Base-by-base conservation (phyloP, 768 basidiomycete genomes). In the Kwoniella sp. region DNA sequence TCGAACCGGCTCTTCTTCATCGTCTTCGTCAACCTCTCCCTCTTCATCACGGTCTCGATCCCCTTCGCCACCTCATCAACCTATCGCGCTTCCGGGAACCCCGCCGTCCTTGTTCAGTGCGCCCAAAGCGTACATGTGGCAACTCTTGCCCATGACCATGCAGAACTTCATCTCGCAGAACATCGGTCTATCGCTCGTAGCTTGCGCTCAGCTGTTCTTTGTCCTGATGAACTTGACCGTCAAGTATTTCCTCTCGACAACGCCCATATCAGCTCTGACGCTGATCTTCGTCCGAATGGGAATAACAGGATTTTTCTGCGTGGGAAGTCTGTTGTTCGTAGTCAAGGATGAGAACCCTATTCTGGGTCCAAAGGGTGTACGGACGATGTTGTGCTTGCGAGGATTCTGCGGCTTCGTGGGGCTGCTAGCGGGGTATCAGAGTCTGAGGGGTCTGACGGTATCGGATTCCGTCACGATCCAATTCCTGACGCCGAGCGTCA, bases 401-500 rank as follows among this genome's bases (percentile, higher is more conserved):
- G 90, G 90, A 0, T 79, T 89, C 63, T 68, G 67, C 58, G 90
- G 89, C 1, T 94, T 91, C 77, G 85, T 90, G 58, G 88, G 88
- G 3, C 79, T 91, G 5, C 86, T 86, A 62, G 86, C 87, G 17
- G 81, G 86, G 34, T 78, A 76, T 47, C 68, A 66, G 31, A 63
- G 56, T 48, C 55, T 72, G 2, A 37, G 58, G 22, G 66, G 67
- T 29, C 60, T 76, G 48, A 77, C 89, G 0, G 83, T 93, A 0
- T 88, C 89, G 1, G 92, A 93, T 75, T 86, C 90, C 0, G 88
- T 87, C 0, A 89, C 90, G 4, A 81, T 95, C 53, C 87, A 87
- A 0, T 93, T 92, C 82, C 82, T 93, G 3, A 78, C 85, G 0
- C 92, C 92, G 0, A 84, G 88, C 58, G 83, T 83, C 45, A 89